A percentile compares a stretch with the other conserved stretches of the same genome.
These are phyloP conservation scores for Microbotryum violaceum DNA, from an alignment of 1,284 basidiomycete genomes.

Conservation along the genomic window DNA sequence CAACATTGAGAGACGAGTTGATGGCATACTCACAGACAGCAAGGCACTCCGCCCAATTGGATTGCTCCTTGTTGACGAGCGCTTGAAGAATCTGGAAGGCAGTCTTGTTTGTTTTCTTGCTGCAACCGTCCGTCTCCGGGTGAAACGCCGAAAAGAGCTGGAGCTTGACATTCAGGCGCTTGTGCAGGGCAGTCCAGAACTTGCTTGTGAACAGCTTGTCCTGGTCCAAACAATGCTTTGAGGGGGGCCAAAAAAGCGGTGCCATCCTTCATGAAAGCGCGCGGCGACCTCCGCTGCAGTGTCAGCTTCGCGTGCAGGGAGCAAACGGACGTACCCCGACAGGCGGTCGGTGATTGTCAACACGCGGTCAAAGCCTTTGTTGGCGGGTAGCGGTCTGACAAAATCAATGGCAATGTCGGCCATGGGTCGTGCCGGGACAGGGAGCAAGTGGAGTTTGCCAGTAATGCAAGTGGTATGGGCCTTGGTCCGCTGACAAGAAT, in stretches of 20 bases:
- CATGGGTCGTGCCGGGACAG: slow-evolving; percentile 4
- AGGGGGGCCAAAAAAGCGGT: slow-evolving; percentile 43
- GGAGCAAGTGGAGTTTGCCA: slow-evolving; percentile 9
- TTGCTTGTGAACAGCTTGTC: too few species aligned
- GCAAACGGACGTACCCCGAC: slow-evolving; percentile 41
- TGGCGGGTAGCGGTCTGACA: slow-evolving; percentile 44
- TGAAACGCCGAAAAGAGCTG: too few species aligned
- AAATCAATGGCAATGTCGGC: slow-evolving; percentile 11
- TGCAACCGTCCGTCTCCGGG: too few species aligned
- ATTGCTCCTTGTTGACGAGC: too few species aligned
- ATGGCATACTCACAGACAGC: too few species aligned
- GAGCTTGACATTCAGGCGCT: too few species aligned
- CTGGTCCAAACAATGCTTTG: not conserved
- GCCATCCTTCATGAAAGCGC: slow-evolving; percentile 11
- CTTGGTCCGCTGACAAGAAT: slow-evolving; percentile 19
- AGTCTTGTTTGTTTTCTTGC: too few species aligned
- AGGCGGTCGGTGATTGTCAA: slow-evolving; percentile 43
- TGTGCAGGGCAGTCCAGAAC: too few species aligned
- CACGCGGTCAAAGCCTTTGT: slow-evolving; percentile 41
- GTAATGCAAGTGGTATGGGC: slow-evolving; percentile 4
- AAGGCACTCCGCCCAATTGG: too few species aligned
- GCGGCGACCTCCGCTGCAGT: too few species aligned
- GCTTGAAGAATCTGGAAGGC: too few species aligned
- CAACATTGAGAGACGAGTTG: too few species aligned
- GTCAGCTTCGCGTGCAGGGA: slow-evolving; percentile 32